Evolutionary conservation across 192 early-diverging fungal species (phyloP).

Genomic region (Mortierella antarctica): DNA sequence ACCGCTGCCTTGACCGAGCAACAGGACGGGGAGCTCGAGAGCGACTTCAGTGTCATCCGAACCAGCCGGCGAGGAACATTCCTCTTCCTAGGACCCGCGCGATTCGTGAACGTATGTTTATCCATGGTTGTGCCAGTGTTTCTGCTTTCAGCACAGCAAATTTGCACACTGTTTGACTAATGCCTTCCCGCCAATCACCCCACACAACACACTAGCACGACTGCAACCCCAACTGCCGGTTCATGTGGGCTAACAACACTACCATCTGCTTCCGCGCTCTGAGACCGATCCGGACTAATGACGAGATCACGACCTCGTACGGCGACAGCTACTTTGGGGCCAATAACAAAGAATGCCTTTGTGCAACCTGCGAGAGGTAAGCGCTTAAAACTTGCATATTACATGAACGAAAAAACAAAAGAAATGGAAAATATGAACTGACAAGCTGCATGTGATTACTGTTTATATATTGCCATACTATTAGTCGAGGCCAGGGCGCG

Average conservation of each 20-base stretch:
- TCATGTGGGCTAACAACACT: conserved; percentile 59
- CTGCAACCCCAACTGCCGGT: conserved; percentile 66
- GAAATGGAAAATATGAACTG: not conserved
- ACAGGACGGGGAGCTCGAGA: conserved; percentile 62
- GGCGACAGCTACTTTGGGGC: conserved; percentile 71
- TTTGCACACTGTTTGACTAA: not conserved
- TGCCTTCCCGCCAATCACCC: conserved; percentile 10
- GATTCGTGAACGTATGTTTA: conserved; percentile 69
- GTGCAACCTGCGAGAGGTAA: conserved; percentile 67
- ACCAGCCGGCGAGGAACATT: conserved; percentile 57
- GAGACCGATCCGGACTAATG: conserved; percentile 59
- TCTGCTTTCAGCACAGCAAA: conserved; percentile 5
- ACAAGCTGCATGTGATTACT: not conserved
- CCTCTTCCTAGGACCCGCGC: conserved; percentile 69
- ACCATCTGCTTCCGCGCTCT: conserved; percentile 66
- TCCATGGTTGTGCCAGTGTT: not conserved
- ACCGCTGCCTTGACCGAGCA: conserved; percentile 61
- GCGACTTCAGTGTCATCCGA: conserved; percentile 65
- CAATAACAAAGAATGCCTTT: conserved; percentile 69
- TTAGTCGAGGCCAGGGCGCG: no score
- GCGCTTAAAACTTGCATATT: not conserved
- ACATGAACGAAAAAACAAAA: not conserved
- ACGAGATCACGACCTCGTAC: conserved; percentile 72
- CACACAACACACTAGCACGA: conserved; percentile 60
- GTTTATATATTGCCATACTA: no score